Base-by-base conservation (phyloP, 768 basidiomycete species). In the Trametes gibbosa region DNA sequence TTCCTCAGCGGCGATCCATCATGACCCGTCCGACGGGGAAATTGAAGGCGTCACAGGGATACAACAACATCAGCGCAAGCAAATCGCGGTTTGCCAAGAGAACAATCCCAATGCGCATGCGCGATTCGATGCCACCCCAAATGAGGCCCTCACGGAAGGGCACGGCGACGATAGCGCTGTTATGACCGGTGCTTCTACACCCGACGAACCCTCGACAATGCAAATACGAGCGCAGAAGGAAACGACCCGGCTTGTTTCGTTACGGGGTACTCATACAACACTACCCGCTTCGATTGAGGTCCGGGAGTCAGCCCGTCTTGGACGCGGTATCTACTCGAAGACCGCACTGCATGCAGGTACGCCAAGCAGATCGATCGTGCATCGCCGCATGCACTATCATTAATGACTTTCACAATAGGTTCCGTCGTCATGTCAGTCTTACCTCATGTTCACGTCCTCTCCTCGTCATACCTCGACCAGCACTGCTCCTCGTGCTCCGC, bases 401-500 rank as follows among this genome's bases (percentile, higher is more conserved):
- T 24, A 12, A 29, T 40, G 13, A 25, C 1, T 5, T 54, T 21
- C 5, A 14, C 56, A 5, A 12, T 8, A 95, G 92, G 92, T 7
- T 76, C 81, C 21, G 68, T 79, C 0, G 56, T 95, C 12, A 50
- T 92, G n/a, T 72, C 79, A 5, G 66, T 80, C 12, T 77, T 78
- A 56, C 91, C 91, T 0, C 80, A 84, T 54, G 76, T 85, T 23
- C 76, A 82, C 16, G 84, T 82, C 0, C 78, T 95, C 14, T 90
- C 91, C 0, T 86, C 79, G 37, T 70, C 75, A 19, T 77, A 84
- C 63, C 75, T 97, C 10, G 73, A 79, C 13, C 73, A 74, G 1
- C 77, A 86, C 68, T 97, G 94, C 65, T 89, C 90, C 1, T 77
- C 77, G 6, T 97, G 94, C 65, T 77, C 80, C 41, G 74, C 73